Evolutionary conservation across 345 rosid genomes (phyloP).

Genomic region (Sonneratia alba): DNA sequence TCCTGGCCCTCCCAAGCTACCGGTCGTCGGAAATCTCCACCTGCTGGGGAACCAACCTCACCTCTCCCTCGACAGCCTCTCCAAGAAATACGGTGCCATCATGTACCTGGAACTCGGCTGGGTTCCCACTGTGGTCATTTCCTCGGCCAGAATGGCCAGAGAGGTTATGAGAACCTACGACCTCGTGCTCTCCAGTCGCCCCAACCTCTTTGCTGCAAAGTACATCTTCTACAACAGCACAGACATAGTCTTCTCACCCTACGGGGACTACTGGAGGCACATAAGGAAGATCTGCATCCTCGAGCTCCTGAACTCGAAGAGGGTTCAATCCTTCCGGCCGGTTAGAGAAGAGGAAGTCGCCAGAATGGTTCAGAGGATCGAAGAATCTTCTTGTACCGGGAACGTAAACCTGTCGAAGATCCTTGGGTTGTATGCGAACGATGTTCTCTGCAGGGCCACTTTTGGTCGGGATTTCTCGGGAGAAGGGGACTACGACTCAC

Average conservation of each 20-base stretch:
- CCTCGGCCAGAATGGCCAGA: slow-evolving; percentile 31
- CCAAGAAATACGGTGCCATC: slow-evolving; percentile 27
- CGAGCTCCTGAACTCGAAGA: slow-evolving; percentile 27
- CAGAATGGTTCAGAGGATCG: slow-evolving; percentile 21
- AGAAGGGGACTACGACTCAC: slow-evolving; percentile 24
- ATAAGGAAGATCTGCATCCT: slow-evolving; percentile 31
- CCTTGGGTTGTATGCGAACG: slow-evolving; percentile 23
- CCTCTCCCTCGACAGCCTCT: slow-evolving; percentile 22
- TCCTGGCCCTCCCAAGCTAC: slow-evolving; percentile 36
- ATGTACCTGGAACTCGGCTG: slow-evolving; percentile 34
- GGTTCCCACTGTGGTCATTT: slow-evolving; percentile 35
- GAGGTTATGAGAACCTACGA: slow-evolving; percentile 39
- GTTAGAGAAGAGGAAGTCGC: slow-evolving; percentile 35
- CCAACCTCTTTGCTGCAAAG: slow-evolving; percentile 27
- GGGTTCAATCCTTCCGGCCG: slow-evolving; percentile 24
- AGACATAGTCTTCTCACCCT: slow-evolving; percentile 30
- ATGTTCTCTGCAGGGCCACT: slow-evolving; percentile 24
- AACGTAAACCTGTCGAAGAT: slow-evolving; percentile 19
- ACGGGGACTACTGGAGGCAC: slow-evolving; percentile 33
- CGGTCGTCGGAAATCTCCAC: slow-evolving; percentile 42
- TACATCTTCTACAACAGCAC: slow-evolving; percentile 27
- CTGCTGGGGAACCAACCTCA: slow-evolving; percentile 29
- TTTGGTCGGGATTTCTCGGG: slow-evolving; percentile 25
- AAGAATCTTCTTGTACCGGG: slow-evolving; percentile 16
- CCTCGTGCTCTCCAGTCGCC: slow-evolving; percentile 27